phyloP scores from a whole-genome alignment of 345 rosid genomes.

The Orychophragmus violaceus region DNA sequence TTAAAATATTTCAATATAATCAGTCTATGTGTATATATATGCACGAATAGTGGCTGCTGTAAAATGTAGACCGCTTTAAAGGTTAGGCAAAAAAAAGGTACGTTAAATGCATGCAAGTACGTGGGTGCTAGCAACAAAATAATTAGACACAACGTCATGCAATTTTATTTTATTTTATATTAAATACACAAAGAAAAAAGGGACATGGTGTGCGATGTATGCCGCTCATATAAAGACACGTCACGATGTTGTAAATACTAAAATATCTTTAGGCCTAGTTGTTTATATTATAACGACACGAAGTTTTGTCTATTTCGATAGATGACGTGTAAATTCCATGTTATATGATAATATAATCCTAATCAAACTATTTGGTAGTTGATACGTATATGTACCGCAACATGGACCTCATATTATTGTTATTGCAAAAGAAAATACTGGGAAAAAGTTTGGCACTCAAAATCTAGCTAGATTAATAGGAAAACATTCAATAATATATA shows the following conservation, averaged over 20 bases:
- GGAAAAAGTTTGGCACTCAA: not conserved
- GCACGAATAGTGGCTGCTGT: too few species aligned
- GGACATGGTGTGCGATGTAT: constrained; percentile 5
- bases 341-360: not conserved
- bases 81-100: too few species aligned
- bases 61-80: too few species aligned
- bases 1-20: not conserved
- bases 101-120: constrained; percentile 12
- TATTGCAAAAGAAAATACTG: not conserved
- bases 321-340: not conserved
- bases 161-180: not conserved
- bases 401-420: constrained; percentile 4
- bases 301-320: not conserved
- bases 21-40: not conserved
- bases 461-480: not conserved
- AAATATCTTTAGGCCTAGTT: not conserved
- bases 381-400: not conserved
- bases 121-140: not conserved
- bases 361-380: not conserved
- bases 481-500: not conserved
- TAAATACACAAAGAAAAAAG: not conserved
- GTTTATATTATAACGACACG: too few species aligned
- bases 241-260: constrained; percentile 6
- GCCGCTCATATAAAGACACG: constrained; percentile 18
- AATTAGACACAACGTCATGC: not conserved